Evolutionary conservation across 148 eudicot genomes (phyloP), one percentile per base, ranked within the genome.

Genomic region (Spergularia bocconei): DNA sequence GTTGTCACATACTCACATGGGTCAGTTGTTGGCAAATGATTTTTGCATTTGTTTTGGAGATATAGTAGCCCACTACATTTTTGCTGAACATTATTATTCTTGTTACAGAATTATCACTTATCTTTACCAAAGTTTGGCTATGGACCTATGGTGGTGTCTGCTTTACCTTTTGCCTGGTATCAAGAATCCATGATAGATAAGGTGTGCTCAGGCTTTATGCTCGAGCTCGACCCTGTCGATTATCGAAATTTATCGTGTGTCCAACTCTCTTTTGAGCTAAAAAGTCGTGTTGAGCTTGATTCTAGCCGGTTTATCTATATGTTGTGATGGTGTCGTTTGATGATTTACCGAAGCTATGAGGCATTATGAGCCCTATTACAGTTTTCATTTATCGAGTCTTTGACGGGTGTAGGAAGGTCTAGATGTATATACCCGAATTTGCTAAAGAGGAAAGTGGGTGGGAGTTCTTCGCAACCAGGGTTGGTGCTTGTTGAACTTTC

Each of bases 1-100:
- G 36, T 29, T 29, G 36, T 29, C 36, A 1, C 36, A 55, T 68
- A 11, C 57, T 68, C 55, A 68, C 71, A 68, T 48, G 71, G 55
- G 36, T 68, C 71, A 68, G 57, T 68, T 11, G 71, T 68, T 68
- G 57, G 56, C 53, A 58, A 50, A 68, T 68, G 36, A 68, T 68
- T 68, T 68, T 56, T 68, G 33, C 56, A 67, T 48, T 67, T 67
- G 19, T 15, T 44, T 0, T 16, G 5, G 3, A 2, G 3, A 2
- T 39, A 2, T 39, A 39, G 44, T 39, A 39, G 44, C 44, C 44
- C 44, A 39, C 51, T 56, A 68, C 71, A 68, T 68, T 68, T 59
- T 68, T 48, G 20, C 13, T 6, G 11, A 5, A 48, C 15, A 38
- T 67, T 44, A 19, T 21, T 9, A 2, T 67, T 67, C 2, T 0